Conservation (phyloP, 177 flowering plant species). For the Vitis hybrid region DNA sequence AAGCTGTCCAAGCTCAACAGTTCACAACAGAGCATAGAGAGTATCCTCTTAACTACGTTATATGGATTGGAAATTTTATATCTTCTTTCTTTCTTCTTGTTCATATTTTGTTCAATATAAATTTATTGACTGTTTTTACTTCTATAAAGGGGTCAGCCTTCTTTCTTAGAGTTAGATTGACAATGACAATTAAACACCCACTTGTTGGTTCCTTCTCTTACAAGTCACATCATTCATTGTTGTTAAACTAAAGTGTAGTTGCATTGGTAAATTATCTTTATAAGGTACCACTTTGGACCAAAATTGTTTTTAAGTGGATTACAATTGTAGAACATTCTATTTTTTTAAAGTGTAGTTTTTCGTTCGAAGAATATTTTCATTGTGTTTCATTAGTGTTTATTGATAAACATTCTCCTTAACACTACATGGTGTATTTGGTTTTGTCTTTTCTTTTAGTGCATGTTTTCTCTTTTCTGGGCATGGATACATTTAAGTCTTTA, state of each 20-base stretch:
- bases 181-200: background rate
- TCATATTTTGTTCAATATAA: background rate
- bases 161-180: background rate
- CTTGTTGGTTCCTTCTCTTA: no score
- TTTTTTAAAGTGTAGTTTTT: no score
- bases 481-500: no score
- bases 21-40: constrained; percentile 71
- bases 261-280: background rate
- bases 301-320: no score
- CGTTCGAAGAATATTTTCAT: no score
- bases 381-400: no score
- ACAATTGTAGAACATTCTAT: no score
- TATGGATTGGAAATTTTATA: background rate
- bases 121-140: background rate
- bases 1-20: constrained; percentile 63
- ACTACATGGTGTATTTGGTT: no score
- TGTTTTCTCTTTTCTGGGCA: background rate
- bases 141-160: background rate
- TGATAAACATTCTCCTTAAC: no score
- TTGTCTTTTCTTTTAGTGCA: no score
- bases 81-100: background rate
- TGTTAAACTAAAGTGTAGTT: background rate
- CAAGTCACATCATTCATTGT: background rate
- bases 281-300: no score
- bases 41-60: constrained; percentile 45